Evolutionary conservation across 1,284 basidiomycete genomes (phyloP).

Genomic region (Earliella scabrosa): DNA sequence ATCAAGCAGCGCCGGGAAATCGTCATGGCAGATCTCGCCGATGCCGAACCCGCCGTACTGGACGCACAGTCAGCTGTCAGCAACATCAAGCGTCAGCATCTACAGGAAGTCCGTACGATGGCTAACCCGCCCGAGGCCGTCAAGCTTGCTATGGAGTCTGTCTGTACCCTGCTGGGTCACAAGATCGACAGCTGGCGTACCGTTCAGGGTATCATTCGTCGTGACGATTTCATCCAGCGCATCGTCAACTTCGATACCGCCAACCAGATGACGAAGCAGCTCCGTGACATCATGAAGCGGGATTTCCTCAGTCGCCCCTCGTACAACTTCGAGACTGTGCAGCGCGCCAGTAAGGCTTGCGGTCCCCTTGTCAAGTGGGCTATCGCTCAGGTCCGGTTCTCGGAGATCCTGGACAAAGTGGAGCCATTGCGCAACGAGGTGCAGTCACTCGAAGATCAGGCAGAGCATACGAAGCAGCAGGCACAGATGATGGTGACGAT

Average conservation of each 20-base stretch:
- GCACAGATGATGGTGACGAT: conserved; percentile 90
- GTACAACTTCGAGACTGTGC: conserved; percentile 96
- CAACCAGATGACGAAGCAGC: conserved; percentile 85
- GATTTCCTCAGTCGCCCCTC: conserved; percentile 92
- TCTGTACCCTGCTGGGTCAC: conserved; percentile 97
- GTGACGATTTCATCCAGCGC: conserved; percentile 96
- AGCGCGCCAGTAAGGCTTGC: conserved; percentile 96
- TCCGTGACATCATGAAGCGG: conserved; percentile 92
- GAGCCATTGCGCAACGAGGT: conserved; percentile 97
- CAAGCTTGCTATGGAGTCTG: conserved; percentile 98
- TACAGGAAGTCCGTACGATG: conserved; percentile 98
- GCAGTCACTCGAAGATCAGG: conserved; percentile 89
- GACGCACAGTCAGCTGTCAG: conserved; percentile 96
- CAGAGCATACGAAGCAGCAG: conserved; percentile 92
- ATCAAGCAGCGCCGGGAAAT: conserved; percentile 89
- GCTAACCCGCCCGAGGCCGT: conserved; percentile 98
- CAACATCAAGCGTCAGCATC: conserved; percentile 96
- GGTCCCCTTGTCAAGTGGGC: conserved; percentile 99
- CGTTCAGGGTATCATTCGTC: conserved; percentile 95
- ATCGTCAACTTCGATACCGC: conserved; percentile 98
- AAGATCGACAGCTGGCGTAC: conserved; percentile 97
- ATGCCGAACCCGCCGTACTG: conserved; percentile 96
- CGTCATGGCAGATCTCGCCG: conserved; percentile 95
- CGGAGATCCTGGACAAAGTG: conserved; percentile 97
- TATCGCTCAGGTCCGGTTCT: conserved; percentile 96